Base-by-base conservation (phyloP, 2,329 filamentous ascomycete genomes). In the Aspergillus hortae region DNA sequence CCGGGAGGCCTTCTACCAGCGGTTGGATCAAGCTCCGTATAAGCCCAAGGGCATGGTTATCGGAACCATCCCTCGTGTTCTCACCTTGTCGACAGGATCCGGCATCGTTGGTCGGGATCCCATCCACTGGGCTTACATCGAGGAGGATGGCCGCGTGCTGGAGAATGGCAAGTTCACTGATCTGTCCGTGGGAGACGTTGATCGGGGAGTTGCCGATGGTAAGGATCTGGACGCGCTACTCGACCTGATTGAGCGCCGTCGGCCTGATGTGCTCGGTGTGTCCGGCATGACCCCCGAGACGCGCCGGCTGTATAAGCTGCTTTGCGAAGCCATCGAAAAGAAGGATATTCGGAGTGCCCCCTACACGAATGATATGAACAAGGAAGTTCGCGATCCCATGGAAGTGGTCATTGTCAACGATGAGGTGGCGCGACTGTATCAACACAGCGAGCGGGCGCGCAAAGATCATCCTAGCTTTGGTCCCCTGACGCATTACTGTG, bases 401-500 rank as follows among this genome's bases (percentile, higher is more conserved):
- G 92, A 97, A 53, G 88, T 97, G 9, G 80, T 97, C 27, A 84
- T 96, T 49, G 89, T 96, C 56, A 96, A 97, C 62, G 94, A 99
- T 63, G 94, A 99, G 73, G 91, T 96, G 46, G 94, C 94, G n/a
- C 85, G 94, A 42, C 81, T 97, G 4, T 99, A 96, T 75, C 92
- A 96, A 72, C 90, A 91, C 63, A 96, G 91, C 67, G 83, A 86
- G 12, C 85, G 92, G 40, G 92, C 89, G 10, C 78, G 82, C 45
- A 76, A 82, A 10, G 92, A 97, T 57, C 90, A 96, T 66, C 91
- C 94, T 5, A 86, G 86, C 11, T 79, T 95, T 27, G 82, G 84
- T 48, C 84, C 90, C 6, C 78, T 96, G 47, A 89, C 88, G 1
- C 84, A 90, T 62, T 99, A 99, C 73, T 96, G 92, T 68, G 85